Percentiles rank a stretch among this genome's conserved stretches.
Evolutionary conservation across 208 protist species (phyloP).

Genomic region (Trypanosoma cruzi): DNA sequence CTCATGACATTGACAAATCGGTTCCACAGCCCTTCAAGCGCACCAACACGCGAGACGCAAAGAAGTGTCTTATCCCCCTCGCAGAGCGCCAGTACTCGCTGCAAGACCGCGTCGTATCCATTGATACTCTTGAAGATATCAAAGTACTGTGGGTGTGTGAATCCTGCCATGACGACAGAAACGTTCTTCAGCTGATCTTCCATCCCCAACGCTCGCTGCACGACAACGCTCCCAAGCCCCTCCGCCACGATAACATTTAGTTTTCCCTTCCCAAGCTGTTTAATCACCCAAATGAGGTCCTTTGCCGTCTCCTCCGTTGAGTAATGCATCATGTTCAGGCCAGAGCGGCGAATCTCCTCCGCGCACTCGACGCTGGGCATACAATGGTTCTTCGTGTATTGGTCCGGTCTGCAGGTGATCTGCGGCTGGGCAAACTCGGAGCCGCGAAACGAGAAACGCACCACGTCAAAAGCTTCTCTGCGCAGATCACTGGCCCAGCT

Average conservation of each 20-base stretch:
- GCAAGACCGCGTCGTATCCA: slow-evolving; percentile 40
- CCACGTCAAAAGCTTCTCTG: slow-evolving; percentile 38
- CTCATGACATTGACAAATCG: slow-evolving; percentile 36
- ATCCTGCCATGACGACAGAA: slow-evolving; percentile 43
- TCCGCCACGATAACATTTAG: slow-evolving; percentile 53
- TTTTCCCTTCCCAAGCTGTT: slow-evolving; percentile 29
- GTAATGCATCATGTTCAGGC: slow-evolving; percentile 37
- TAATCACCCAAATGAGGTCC: slow-evolving; percentile 45
- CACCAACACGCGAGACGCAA: slow-evolving; percentile 49
- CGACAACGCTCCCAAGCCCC: slow-evolving; percentile 44
- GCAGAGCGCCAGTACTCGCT: slow-evolving; percentile 43
- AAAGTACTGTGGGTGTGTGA: slow-evolving; percentile 41
- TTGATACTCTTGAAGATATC: slow-evolving; percentile 29
- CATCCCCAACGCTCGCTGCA: slow-evolving; percentile 32
- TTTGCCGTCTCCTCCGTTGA: slow-evolving; percentile 37
- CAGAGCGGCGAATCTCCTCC: slow-evolving; percentile 23
- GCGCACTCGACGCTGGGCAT: slow-evolving; percentile 43
- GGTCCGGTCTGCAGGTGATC: slow-evolving; percentile 25
- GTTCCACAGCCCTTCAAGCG: slow-evolving; percentile 40
- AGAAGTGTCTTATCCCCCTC: slow-evolving; percentile 27
- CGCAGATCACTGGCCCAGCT: slow-evolving; percentile 28
- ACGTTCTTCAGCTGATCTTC: slow-evolving; percentile 17
- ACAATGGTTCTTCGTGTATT: slow-evolving; percentile 25
- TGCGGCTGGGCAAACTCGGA: slow-evolving; percentile 29
- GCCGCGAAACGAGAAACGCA: slow-evolving; percentile 56